Evolutionary conservation across 352 stramenopile genomes (phyloP).

Genomic region (Pythium sukuiense): DNA sequence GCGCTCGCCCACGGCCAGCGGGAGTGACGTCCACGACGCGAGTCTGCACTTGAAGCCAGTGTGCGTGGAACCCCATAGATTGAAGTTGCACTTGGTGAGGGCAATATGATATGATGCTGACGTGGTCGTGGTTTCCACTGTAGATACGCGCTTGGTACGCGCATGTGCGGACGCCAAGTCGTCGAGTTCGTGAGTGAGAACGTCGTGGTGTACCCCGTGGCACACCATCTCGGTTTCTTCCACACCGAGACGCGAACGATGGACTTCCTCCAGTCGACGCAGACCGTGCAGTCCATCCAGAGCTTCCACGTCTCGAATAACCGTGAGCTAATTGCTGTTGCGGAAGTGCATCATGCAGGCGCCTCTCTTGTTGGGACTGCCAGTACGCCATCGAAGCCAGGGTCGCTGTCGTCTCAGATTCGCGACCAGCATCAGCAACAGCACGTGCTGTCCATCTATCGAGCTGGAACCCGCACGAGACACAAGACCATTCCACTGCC

Average conservation of each 20-base stretch:
- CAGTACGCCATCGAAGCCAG: conserved; percentile 11
- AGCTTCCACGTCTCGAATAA: conserved; percentile 72
- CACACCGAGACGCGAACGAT: conserved; percentile 58
- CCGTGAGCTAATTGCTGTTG: conserved; percentile 64
- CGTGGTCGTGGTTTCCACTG: not conserved
- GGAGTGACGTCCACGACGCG: not conserved
- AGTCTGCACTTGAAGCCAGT: conserved; percentile 20
- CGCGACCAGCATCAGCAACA: conserved; percentile 42
- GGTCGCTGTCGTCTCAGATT: not conserved
- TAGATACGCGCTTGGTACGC: conserved; percentile 45
- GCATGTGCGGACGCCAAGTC: conserved; percentile 27
- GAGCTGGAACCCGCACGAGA: conserved; percentile 37
- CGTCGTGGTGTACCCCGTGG: conserved; percentile 63
- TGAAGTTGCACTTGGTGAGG: not conserved
- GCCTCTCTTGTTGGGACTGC: conserved; percentile 1
- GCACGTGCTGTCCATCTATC: conserved; percentile 70
- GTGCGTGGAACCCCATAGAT: not conserved
- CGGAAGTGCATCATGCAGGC: conserved; percentile 44
- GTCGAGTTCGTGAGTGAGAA: conserved; percentile 64
- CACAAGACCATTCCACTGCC: conserved; percentile 48
- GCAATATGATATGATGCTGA: too few relatives aligned
- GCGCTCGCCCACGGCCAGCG: conserved; percentile 1
- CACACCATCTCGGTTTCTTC: conserved; percentile 63
- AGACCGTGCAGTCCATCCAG: conserved; percentile 49
- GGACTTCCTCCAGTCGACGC: conserved; percentile 74